Conservation (phyloP, 2,329 filamentous ascomycete genomes). For the Stagonosporopsis chrysanthemi region DNA sequence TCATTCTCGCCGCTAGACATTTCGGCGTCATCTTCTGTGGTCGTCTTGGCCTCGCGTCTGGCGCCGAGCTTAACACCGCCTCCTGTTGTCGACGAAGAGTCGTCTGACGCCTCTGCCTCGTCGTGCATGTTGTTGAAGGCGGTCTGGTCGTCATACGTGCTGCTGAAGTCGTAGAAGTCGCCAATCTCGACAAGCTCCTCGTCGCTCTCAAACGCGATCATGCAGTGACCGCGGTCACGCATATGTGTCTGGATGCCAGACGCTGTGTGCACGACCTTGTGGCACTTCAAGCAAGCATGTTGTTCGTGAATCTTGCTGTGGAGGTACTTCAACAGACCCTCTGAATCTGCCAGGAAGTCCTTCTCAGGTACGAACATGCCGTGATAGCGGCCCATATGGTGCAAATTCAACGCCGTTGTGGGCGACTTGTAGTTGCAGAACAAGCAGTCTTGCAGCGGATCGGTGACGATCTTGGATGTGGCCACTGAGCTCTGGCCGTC, state of each 20-base stretch:
- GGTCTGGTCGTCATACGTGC: slow-evolving; percentile 87
- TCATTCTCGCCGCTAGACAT: slow-evolving; percentile 64
- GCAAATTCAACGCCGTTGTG: slow-evolving; percentile 75
- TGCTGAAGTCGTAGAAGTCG: slow-evolving; percentile 95
- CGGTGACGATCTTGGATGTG: slow-evolving; percentile 43
- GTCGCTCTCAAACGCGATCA: slow-evolving; percentile 89
- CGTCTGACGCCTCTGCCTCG: slow-evolving; percentile 57
- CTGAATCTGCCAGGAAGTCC: slow-evolving; percentile 79
- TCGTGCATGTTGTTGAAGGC: slow-evolving; percentile 60
- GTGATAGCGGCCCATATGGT: slow-evolving; percentile 91
- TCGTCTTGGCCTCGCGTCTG: slow-evolving; percentile 59
- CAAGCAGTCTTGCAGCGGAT: slow-evolving; percentile 68
- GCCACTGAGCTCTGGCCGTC: slow-evolving; percentile 50
- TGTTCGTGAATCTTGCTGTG: slow-evolving; percentile 80
- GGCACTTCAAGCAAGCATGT: slow-evolving; percentile 87
- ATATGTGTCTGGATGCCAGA: slow-evolving; percentile 93
- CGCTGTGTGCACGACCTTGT: slow-evolving; percentile 79
- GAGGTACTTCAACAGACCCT: slow-evolving; percentile 80
- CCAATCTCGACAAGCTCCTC: slow-evolving; percentile 93
- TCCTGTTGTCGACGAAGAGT: slow-evolving; percentile 55
- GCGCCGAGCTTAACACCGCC: slow-evolving; percentile 74
- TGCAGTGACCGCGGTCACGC: slow-evolving; percentile 96
- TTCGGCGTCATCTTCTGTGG: slow-evolving; percentile 44
- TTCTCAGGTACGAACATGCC: slow-evolving; percentile 96
- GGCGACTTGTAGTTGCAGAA: slow-evolving; percentile 92